Base-by-base conservation (phyloP, 306 rosid genomes). In the Prunus fruticosa region DNA sequence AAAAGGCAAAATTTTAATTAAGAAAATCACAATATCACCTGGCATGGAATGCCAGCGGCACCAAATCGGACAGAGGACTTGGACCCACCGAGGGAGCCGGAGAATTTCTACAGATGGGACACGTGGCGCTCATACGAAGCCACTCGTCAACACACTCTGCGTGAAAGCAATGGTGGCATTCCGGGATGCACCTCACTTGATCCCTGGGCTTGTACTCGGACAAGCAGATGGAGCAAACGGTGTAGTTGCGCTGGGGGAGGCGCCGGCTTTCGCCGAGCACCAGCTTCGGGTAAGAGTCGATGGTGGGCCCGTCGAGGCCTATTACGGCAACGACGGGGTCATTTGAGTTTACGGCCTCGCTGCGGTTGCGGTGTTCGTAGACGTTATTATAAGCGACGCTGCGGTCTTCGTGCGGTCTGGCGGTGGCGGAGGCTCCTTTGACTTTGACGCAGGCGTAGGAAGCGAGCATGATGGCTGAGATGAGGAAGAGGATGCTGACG, bases 401-500 rank as follows among this genome's bases (percentile, higher is more conserved):
- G 43, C 11, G n/a, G 45, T 2, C 69, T 16, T 68, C 64, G 23
- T 60, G 65, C 49, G 89, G 8, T 51, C 56, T 1, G 61, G 22
- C 1, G 61, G 27, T 8, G 22, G 22, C 8, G 50, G 50, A 9
- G 50, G 15, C 14, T 23, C 64, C 74, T 50, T 89, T 87, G 54
- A 84, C 84, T 10, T 86, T 85, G 73, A 87, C 82, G 32, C 91
- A 89, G 5, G 80, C 81, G 74, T 89, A 89, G 51, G 91, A 89
- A 38, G 86, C 85, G 19, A 89, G 88, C 94, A 87, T 89, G 85
- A 89, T 86, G 72, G 90, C 82, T 73, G 94, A 87, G 79, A 89
- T 80, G 76, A 89, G 88, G 49, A 89, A 90, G 28, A 89, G 94
- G 68, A 89, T 87, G 86, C 90, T 87, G 20, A 89, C 84, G n/a